Evolutionary conservation across 2,329 filamentous ascomycete genomes (phyloP).

Genomic region (Arthrobotrys entomopaga): DNA sequence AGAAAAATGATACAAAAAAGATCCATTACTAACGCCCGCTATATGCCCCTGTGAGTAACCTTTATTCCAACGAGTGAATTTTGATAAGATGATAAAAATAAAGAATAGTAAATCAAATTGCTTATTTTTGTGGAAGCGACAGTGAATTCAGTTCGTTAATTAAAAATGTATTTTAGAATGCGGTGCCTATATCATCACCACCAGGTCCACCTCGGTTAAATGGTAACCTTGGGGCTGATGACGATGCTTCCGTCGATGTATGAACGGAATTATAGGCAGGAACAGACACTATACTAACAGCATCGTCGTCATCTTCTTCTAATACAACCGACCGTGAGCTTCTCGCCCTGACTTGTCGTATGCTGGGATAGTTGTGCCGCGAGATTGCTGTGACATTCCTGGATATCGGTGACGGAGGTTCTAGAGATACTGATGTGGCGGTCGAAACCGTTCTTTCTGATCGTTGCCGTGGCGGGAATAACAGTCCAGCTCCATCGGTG

Average conservation of each 20-base stretch:
- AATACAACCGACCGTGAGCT: conserved; percentile 20
- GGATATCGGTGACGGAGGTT: conserved; percentile 45
- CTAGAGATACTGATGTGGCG: conserved; percentile 26
- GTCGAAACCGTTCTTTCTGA: conserved; percentile 26
- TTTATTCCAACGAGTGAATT: conserved; percentile 14
- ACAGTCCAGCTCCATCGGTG: conserved; percentile 12
- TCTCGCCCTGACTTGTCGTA: conserved; percentile 33
- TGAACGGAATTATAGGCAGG: conserved; percentile 27
- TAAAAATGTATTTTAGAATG: conserved; percentile 15
- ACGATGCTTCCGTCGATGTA: conserved; percentile 27
- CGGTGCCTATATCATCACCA: conserved; percentile 4
- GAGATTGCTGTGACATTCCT: conserved; percentile 48
- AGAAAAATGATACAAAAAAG: conserved; percentile 4
- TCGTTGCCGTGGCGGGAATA: conserved; percentile 15
- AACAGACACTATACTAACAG: conserved; percentile 41
- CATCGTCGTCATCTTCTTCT: conserved; percentile 47
- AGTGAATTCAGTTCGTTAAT: background rate
- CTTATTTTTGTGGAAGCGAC: background rate
- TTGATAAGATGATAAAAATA: background rate
- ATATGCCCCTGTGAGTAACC: conserved; percentile 11
- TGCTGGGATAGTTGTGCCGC: conserved; percentile 36
- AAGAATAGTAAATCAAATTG: background rate
- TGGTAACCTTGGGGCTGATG: conserved; percentile 41
- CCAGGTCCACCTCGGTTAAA: conserved; percentile 27
- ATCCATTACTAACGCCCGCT: conserved; percentile 8